Percentiles rank a stretch among this genome's conserved stretches.
These are phyloP conservation scores for Saturnispora besseyi DNA, from an alignment of 805 yeast species.

Conservation along the genomic window DNA sequence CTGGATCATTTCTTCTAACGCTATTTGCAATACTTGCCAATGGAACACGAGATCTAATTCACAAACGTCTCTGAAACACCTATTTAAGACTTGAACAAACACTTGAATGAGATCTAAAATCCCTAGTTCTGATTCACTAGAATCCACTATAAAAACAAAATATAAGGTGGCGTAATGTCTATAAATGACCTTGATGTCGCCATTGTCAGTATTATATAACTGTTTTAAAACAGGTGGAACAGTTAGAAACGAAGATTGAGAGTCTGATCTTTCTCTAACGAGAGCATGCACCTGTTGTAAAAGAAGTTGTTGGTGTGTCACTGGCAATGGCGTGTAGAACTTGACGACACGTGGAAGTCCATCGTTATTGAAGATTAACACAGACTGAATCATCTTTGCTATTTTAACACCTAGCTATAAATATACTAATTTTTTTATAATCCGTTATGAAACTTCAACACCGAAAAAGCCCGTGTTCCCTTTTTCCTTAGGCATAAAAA, in stretches of 20 bases:
- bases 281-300: constrained; percentile 76
- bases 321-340: constrained; percentile 86
- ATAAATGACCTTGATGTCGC: constrained; percentile 81
- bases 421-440: too few species aligned
- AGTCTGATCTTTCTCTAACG: constrained; percentile 58
- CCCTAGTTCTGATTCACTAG: constrained; percentile 91
- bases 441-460: too few species aligned
- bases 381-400: constrained; percentile 22
- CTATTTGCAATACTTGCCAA: constrained; percentile 93
- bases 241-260: constrained; percentile 82
- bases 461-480: not conserved
- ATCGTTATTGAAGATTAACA: constrained; percentile 55
- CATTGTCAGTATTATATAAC: constrained; percentile 37
- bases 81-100: constrained; percentile 88
- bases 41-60: constrained; percentile 96
- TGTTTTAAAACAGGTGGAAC: constrained; percentile 61
- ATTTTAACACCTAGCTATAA: not conserved
- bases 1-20: constrained; percentile 83
- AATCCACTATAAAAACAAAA: constrained; percentile 92
- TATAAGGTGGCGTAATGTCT: constrained; percentile 93
- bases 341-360: constrained; percentile 85
- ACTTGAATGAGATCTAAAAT: constrained; percentile 91
- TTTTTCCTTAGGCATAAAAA: not conserved
- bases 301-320: constrained; percentile 70
- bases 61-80: constrained; percentile 89